phyloP scores from a whole-genome alignment of 306 rosid genomes.

The Citrullus amarus region DNA sequence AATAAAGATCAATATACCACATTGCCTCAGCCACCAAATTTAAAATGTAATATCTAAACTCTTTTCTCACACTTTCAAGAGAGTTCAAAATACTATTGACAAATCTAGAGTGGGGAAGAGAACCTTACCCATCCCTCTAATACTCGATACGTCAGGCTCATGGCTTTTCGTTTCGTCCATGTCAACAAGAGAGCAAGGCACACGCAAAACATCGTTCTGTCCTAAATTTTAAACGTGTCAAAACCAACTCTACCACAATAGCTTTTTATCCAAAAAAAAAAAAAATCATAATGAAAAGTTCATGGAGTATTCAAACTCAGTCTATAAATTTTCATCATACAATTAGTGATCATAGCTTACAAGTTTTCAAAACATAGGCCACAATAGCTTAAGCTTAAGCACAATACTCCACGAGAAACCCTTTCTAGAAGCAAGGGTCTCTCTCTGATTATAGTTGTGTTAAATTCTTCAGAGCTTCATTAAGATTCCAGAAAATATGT shows the following conservation, averaged over 20 bases:
- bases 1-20: neutral
- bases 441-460: neutral
- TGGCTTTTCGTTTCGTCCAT: constrained; percentile 24
- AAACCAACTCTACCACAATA: neutral
- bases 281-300: neutral
- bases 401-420: neutral
- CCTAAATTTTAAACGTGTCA: constrained; percentile 15
- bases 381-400: neutral
- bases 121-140: constrained; percentile 19
- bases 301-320: neutral
- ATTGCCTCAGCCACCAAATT: neutral
- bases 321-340: neutral
- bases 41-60: neutral
- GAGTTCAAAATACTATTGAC: neutral
- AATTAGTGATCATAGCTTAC: neutral
- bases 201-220: constrained; percentile 57
- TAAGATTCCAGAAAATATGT: neutral
- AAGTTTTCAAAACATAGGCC: neutral
- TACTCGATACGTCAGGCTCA: constrained; percentile 16
- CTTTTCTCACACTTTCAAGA: neutral
- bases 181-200: constrained; percentile 17
- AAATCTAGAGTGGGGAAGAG: constrained; percentile 1
- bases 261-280: neutral
- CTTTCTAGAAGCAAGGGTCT: neutral
- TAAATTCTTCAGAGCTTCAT: neutral